These are phyloP conservation scores for Daldinia grandis DNA, from an alignment of 495 filamentous ascomycete genomes.

Conservation along the genomic window DNA sequence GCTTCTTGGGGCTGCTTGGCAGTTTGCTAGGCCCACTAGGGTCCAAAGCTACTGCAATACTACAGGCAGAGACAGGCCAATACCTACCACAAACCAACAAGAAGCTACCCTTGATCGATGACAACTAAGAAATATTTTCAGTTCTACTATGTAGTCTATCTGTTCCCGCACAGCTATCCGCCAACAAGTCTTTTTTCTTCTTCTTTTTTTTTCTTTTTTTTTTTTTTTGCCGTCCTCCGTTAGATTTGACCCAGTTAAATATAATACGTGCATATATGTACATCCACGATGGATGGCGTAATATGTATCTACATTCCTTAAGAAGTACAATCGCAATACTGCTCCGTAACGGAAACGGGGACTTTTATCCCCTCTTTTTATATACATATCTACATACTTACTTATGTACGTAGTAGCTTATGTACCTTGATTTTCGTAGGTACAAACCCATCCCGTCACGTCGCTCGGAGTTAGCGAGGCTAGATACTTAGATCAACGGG, in stretches of 20 bases:
- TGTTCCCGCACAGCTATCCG: not conserved
- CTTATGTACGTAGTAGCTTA: not conserved
- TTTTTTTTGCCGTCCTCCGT: not conserved
- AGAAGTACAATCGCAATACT: not conserved
- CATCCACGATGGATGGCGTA: constrained; percentile 18
- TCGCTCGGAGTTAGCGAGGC: constrained; percentile 33
- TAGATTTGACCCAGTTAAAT: not conserved
- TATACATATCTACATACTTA: no score
- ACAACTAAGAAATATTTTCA: not conserved
- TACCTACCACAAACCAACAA: not conserved
- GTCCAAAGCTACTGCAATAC: constrained; percentile 15
- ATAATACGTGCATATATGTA: constrained; percentile 2
- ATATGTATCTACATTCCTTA: not conserved
- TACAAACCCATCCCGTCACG: constrained; percentile 7
- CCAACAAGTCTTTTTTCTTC: no score
- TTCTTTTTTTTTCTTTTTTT: not conserved
- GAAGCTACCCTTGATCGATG: not conserved
- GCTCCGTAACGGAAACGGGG: not conserved
- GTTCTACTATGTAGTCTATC: not conserved
- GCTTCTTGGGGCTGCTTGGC: constrained; percentile 16
- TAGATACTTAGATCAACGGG: constrained; percentile 13
- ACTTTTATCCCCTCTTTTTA: not conserved
- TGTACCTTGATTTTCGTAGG: not conserved
- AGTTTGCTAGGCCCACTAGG: constrained; percentile 15
- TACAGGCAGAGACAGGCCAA: not conserved